These are phyloP conservation scores for Neurospora intermedia DNA, from an alignment of 495 filamentous ascomycete genomes.

Conservation along the genomic window DNA sequence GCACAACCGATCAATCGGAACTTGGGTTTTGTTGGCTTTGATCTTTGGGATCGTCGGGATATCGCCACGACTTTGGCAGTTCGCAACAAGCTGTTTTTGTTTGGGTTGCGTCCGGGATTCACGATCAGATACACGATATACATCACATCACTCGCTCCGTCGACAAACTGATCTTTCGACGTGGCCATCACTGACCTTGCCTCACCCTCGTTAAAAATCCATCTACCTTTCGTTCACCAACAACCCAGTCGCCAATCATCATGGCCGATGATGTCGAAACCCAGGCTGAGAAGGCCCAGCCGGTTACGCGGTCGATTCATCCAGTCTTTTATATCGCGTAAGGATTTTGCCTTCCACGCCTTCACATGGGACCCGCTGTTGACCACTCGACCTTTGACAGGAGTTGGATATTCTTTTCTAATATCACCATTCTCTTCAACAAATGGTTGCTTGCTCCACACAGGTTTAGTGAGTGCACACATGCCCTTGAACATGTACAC, in stretches of 20 bases:
- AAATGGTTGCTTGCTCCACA: conserved; percentile 73
- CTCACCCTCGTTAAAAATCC: background rate
- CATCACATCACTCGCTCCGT: background rate
- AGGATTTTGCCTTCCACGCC: background rate
- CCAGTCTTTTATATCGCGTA: conserved; percentile 16
- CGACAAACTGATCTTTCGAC: background rate
- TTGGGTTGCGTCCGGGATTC: background rate
- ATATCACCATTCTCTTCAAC: conserved; percentile 87
- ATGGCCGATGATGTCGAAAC: conserved; percentile 15
- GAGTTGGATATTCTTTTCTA: conserved; percentile 81
- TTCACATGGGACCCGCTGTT: background rate
- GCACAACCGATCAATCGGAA: background rate
- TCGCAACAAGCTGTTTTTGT: background rate
- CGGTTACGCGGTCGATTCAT: conserved; percentile 8
- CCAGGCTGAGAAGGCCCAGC: conserved; percentile 13
- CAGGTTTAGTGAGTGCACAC: conserved; percentile 60
- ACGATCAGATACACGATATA: background rate
- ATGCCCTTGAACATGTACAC: background rate
- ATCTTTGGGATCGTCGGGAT: background rate
- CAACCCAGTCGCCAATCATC: background rate
- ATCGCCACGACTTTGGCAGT: background rate
- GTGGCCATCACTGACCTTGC: background rate
- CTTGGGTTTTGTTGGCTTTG: background rate
- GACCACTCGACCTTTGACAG: conserved; percentile 28
- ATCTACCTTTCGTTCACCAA: background rate